Evolutionary conservation across 208 protist genomes (phyloP).

Genomic region (Naegleria fowleri): DNA sequence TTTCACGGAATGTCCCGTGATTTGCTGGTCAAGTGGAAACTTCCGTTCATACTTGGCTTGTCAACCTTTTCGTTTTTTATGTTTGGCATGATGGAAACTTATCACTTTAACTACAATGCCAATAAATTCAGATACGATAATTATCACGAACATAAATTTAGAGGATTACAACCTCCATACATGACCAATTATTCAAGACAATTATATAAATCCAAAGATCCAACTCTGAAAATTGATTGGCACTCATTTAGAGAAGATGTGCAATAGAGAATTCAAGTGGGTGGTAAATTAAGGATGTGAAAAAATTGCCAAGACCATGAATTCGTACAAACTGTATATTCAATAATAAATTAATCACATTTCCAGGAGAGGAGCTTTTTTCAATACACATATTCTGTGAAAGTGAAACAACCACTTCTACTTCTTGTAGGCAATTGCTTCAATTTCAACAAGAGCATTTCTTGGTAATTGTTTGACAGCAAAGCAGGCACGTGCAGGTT

Average conservation of each 20-base stretch:
- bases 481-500: slow-evolving; percentile 48
- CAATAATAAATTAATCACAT: too few relatives aligned
- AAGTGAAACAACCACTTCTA: too few relatives aligned
- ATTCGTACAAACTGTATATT: too few relatives aligned
- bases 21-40: background rate
- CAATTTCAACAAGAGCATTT: slow-evolving; percentile 54
- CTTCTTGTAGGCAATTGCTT: slow-evolving; percentile 36
- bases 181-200: background rate
- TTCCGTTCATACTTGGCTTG: background rate
- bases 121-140: background rate
- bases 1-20: background rate
- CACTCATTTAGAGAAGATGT: background rate
- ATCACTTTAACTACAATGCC: background rate
- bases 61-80: background rate
- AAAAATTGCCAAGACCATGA: too few relatives aligned
- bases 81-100: background rate
- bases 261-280: background rate
- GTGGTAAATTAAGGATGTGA: too few relatives aligned
- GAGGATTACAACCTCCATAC: background rate
- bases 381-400: too few relatives aligned
- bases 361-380: too few relatives aligned
- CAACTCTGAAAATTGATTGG: background rate
- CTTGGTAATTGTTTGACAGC: slow-evolving; percentile 53
- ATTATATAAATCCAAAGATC: background rate
- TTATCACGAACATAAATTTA: background rate